Percentiles rank a stretch among this genome's conserved stretches.
phyloP scores from a whole-genome alignment of 257 asterid species.

The Solanum dulcamara region DNA sequence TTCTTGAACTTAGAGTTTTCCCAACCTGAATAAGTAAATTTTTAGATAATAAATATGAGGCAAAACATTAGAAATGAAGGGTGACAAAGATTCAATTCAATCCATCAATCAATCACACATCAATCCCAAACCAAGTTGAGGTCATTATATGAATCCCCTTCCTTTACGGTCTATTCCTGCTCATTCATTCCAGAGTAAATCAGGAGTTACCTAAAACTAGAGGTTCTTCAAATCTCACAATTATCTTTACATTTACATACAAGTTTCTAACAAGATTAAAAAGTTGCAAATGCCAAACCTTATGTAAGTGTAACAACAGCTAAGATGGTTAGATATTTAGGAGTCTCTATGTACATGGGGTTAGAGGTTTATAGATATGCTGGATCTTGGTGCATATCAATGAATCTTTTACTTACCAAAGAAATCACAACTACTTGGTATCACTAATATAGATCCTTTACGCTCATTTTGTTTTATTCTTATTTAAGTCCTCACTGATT shows the following conservation, averaged over 20 bases:
- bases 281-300: not conserved
- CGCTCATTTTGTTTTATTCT: too few species aligned
- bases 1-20: slow-evolving; percentile 73
- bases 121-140: not conserved
- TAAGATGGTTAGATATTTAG: not conserved
- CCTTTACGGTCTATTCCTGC: not conserved
- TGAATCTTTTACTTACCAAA: too few species aligned
- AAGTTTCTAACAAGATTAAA: not conserved
- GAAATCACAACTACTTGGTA: too few species aligned
- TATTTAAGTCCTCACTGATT: too few species aligned
- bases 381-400: too few species aligned
- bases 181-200: not conserved
- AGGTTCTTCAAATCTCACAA: not conserved
- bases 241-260: not conserved
- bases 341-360: too few species aligned
- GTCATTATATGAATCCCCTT: not conserved
- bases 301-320: not conserved
- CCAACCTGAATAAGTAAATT: slow-evolving; percentile 47
- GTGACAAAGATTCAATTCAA: not conserved
- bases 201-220: not conserved
- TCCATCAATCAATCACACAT: not conserved
- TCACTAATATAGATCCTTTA: too few species aligned
- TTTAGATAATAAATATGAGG: not conserved
- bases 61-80: not conserved
- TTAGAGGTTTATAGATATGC: too few species aligned